Conservation (phyloP, 106 monocot species). For the Platanthera zijinensis region DNA sequence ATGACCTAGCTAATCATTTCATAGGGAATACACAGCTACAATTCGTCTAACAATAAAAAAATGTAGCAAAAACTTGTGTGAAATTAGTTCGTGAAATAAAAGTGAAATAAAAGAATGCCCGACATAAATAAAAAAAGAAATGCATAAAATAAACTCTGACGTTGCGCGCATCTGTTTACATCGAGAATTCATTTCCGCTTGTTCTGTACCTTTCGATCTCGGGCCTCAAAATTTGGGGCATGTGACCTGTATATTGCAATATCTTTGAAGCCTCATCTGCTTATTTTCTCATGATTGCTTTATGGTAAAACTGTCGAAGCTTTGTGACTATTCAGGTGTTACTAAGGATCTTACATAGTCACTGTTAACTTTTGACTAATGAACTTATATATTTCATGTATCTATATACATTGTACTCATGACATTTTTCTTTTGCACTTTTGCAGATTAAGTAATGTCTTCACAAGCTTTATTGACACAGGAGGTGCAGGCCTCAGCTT, state of each 20-base stretch:
- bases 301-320: not conserved
- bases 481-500: constrained; percentile 26
- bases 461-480: constrained; percentile 19
- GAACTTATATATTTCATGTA: not conserved
- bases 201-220: too few species aligned
- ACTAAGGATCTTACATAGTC: not conserved
- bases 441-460: constrained; percentile 32
- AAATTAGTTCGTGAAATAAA: too few species aligned
- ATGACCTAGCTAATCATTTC: too few species aligned
- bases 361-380: not conserved
- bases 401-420: not conserved
- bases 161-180: too few species aligned
- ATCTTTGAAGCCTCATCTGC: not conserved
- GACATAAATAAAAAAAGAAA: too few species aligned
- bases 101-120: too few species aligned
- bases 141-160: too few species aligned
- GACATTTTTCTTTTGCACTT: not conserved
- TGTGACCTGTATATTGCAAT: not conserved
- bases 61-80: too few species aligned
- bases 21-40: too few species aligned
- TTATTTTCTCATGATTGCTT: not conserved
- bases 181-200: too few species aligned
- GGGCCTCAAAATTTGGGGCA: not conserved
- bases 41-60: too few species aligned
- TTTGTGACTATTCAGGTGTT: not conserved